Evolutionary conservation across 306 rosid genomes (phyloP), one percentile per base, ranked within the genome.

Genomic region (Cicer yamashitae): DNA sequence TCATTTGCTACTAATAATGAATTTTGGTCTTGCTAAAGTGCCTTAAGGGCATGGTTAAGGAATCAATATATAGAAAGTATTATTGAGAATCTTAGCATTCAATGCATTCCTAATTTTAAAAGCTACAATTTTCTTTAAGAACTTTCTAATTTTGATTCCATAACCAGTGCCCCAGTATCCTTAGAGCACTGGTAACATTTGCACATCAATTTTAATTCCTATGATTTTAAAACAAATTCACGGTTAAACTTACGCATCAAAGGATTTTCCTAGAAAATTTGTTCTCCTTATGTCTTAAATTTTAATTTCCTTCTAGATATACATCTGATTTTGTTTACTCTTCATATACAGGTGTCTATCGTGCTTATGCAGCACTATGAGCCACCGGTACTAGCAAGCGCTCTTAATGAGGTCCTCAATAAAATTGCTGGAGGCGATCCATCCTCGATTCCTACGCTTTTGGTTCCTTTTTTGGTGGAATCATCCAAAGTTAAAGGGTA

Each of bases 331-430:
- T 65, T 63, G 54, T 39, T 48, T 43, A 56, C 68, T 75, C 58
- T 70, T 67, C 71, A 40, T 75, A 48, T 75, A 77, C 88, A 92
- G 98, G 91, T 90, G 18, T 88, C 96, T 7, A 14, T 90, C 60
- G 73, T 93, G 81, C 81, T 84, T 58, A 70, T 93, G 91, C 85
- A 89, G 82, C 82, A 67, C 69, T 85, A 85, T 46, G 96, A 86
- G 74, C 87, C 93, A 20, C 98, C 98, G 12, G 60, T 86, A 52
- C 88, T 90, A 61, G 90, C 87, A 48, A 90, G 98, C 60, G 96
- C 93, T 57, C 64, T 93, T 43, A 82, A 84, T 71, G 96, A 90
- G 85, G 84, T 90, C 61, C 90, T 93, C 1, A 58, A 77, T 46
- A 83, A 82, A 45, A 76, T 93, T 79, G 77, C 78, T 0, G 86